Conservation (phyloP, 352 stramenopile genomes). For the Phytophthora citricola region DNA sequence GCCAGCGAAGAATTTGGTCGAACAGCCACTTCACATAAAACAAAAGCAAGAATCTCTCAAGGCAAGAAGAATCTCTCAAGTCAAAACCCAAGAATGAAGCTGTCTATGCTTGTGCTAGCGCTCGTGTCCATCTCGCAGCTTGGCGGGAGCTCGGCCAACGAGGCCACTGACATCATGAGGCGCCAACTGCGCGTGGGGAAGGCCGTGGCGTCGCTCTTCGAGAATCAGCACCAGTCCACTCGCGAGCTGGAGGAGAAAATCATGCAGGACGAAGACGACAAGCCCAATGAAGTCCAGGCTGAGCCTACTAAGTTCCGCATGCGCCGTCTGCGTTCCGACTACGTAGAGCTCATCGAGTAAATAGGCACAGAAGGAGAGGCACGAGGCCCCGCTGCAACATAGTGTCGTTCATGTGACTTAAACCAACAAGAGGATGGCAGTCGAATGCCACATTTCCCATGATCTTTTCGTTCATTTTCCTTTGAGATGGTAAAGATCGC, state of each 20-base stretch:
- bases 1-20: slow-evolving; percentile 13
- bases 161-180: slow-evolving; percentile 34
- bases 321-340: slow-evolving; percentile 30
- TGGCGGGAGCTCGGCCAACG: slow-evolving; percentile 21
- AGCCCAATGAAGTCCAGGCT: slow-evolving; percentile 31
- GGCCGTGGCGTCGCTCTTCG: slow-evolving; percentile 37
- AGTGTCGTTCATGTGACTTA: slow-evolving; percentile 30
- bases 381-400: slow-evolving; percentile 6
- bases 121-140: slow-evolving; percentile 22
- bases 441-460: not conserved
- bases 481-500: not conserved
- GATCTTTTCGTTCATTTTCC: not conserved
- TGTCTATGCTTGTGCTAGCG: slow-evolving; percentile 20
- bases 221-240: slow-evolving; percentile 38
- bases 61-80: slow-evolving; percentile 1
- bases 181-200: slow-evolving; percentile 38
- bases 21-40: slow-evolving; percentile 12
- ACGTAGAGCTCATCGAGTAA: slow-evolving; percentile 37
- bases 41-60: not conserved
- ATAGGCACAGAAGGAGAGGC: not conserved
- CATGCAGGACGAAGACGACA: slow-evolving; percentile 39
- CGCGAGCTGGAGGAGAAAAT: slow-evolving; percentile 33
- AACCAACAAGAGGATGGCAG: slow-evolving; percentile 11
- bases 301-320: slow-evolving; percentile 36
- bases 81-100: slow-evolving; percentile 30